phyloP scores from a whole-genome alignment of 2,329 filamentous ascomycete genomes.

The Talaromyces islandicus region DNA sequence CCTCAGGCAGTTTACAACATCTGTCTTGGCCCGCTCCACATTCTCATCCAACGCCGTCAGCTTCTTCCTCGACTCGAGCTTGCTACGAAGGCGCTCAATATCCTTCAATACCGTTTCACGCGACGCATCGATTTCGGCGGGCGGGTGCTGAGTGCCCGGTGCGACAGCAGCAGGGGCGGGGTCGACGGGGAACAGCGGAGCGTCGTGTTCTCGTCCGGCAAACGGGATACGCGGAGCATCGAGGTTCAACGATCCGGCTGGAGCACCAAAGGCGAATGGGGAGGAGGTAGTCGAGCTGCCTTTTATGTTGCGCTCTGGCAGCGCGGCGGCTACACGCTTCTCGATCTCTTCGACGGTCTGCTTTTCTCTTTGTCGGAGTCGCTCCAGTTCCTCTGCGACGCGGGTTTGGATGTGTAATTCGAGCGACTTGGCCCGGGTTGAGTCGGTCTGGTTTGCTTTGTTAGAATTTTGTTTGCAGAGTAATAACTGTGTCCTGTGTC shows the following conservation, averaged over 20 bases:
- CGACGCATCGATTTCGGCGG: constrained; percentile 35
- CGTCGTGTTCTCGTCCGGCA: constrained; percentile 31
- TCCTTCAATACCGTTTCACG: constrained; percentile 51
- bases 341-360: constrained; percentile 64
- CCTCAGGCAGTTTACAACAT: constrained; percentile 73
- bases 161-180: constrained; percentile 15
- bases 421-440: constrained; percentile 72
- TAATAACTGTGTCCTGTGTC: too few relatives aligned
- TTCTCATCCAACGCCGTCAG: constrained; percentile 60
- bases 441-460: constrained; percentile 66
- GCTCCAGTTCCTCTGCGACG: constrained; percentile 77
- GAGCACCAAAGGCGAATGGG: constrained; percentile 21
- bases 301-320: constrained; percentile 26
- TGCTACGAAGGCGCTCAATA: constrained; percentile 51
- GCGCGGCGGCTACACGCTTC: constrained; percentile 48
- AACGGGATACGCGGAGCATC: constrained; percentile 40
- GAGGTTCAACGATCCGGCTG: constrained; percentile 27
- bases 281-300: constrained; percentile 18
- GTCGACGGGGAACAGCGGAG: constrained; percentile 6
- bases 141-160: constrained; percentile 5
- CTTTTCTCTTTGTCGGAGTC: constrained; percentile 65
- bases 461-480: not conserved
- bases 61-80: constrained; percentile 57
- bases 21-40: constrained; percentile 68
- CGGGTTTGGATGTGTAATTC: constrained; percentile 86